Percentiles rank a stretch among this genome's conserved stretches.
These are phyloP conservation scores for Heliosperma pusillum DNA, from an alignment of 148 eudicot genomes.

Conservation along the genomic window DNA sequence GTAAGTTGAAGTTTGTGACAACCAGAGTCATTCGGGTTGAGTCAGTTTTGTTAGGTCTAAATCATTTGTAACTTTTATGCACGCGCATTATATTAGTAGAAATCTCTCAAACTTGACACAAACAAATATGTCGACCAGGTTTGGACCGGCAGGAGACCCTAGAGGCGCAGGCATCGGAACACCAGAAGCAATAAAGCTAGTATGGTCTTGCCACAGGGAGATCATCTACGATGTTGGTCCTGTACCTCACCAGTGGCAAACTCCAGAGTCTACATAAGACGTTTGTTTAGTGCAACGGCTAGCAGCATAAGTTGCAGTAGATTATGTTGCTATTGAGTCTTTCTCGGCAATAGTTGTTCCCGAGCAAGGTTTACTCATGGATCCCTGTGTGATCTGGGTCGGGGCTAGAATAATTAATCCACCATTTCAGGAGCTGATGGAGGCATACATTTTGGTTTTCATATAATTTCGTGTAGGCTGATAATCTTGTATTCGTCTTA, in stretches of 20 bases:
- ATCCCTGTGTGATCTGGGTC: not conserved
- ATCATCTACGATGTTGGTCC: constrained; percentile 90
- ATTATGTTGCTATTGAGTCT: not conserved
- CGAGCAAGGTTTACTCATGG: not conserved
- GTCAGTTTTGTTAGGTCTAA: not conserved
- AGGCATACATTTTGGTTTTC: constrained; percentile 1
- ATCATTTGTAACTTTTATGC: not conserved
- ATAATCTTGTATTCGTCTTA: constrained; percentile 3
- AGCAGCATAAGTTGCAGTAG: not conserved
- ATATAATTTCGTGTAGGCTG: not conserved
- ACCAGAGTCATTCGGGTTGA: not conserved
- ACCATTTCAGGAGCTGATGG: not conserved
- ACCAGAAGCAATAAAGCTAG: constrained; percentile 95
- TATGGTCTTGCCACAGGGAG: constrained; percentile 98
- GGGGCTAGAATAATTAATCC: not conserved
- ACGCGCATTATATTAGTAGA: too few relatives aligned
- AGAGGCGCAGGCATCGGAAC: constrained; percentile 99
- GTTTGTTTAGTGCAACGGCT: not conserved
- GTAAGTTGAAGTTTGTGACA: constrained; percentile 30
- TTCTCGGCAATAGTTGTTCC: not conserved
- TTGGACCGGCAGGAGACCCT: constrained; percentile 98
- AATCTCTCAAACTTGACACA: not conserved
- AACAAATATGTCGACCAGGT: constrained; percentile 42
- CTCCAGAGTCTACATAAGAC: constrained; percentile 56
- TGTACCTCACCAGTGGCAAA: constrained; percentile 64